Conservation (phyloP, 176 grass and related monocot genomes). For the Phragmites australis region DNA sequence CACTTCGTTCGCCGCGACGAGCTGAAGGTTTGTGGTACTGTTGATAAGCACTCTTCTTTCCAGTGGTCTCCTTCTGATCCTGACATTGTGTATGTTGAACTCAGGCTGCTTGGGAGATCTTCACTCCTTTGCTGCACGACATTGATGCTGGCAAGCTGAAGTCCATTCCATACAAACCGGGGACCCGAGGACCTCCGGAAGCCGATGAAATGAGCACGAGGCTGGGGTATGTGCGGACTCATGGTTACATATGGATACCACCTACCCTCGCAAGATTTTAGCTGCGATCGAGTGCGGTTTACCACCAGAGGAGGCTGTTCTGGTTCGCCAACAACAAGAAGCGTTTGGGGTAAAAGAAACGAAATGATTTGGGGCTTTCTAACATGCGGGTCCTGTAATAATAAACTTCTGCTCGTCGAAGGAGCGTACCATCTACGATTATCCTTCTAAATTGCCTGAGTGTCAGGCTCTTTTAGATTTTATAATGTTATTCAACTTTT, state of each 20-base stretch:
- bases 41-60: too few species aligned
- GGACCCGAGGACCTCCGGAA: constrained; percentile 68
- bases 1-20: constrained; percentile 96
- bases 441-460: neutral
- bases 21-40: constrained; percentile 65
- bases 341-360: neutral
- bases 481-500: too few species aligned
- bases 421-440: neutral
- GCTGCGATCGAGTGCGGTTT: neutral
- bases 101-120: constrained; percentile 97
- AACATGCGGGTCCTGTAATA: constrained; percentile 19
- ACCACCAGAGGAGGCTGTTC: neutral
- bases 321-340: neutral
- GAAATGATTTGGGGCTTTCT: neutral
- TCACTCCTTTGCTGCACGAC: constrained; percentile 87
- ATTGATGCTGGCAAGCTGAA: constrained; percentile 78
- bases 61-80: neutral
- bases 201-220: constrained; percentile 70
- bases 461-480: too few species aligned
- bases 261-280: constrained; percentile 66
- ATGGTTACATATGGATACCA: constrained; percentile 86
- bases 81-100: constrained; percentile 22
- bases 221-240: constrained; percentile 79
- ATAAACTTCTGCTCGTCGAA: neutral
- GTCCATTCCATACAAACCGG: constrained; percentile 60